Evolutionary conservation across 106 monocot species (phyloP), one percentile per base, ranked within the genome.

Genomic region (Agapanthus africanus): DNA sequence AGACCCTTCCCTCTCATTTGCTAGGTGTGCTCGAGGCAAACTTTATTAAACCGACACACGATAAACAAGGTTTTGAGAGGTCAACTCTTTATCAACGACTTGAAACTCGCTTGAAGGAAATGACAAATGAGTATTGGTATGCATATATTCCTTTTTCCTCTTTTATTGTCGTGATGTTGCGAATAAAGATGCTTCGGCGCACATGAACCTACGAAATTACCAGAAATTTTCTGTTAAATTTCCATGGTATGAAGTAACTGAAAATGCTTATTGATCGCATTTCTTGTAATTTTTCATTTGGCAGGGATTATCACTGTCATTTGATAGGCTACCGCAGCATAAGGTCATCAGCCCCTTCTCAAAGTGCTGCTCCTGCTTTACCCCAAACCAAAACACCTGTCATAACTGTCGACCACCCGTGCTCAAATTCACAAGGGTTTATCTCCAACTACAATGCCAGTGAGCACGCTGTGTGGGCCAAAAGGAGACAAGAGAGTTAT

Each of bases 31-130:
- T 86, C 36, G 79, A 86, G 73, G 79, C 82, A 61, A 79, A 86
- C 52, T 86, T 86, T 40, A 79, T 86, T 22, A 82, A 86, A 68
- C 86, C 86, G 52, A 86, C 86, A 60, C 86, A 86, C 71, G 75
- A 86, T 62, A 86, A 86, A 41, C 86, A 86, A 71, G 82, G 73
- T 66, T 86, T 86, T 74, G 86, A 86, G 70, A 82, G 71, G 44
- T 86, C 86, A 76, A 57, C 59, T 34, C 59, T 86, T 66, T 86
- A 79, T 71, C 72, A 76, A 59, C 79, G 65, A 67, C 78, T 86
- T 56, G 82, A 79, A 56, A 31, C 36, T 21, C 82, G 86, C 52
- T 71, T 86, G 73, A 79, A 73, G 37, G 73, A 81, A 23, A 86
- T 86, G 86, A 86, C 86, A 18, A 21, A 41, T 33, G 86, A 86